Evolutionary conservation across 1,284 basidiomycete genomes (phyloP), one percentile per base, ranked within the genome.

Genomic region (Salmacisia buchloeana): DNA sequence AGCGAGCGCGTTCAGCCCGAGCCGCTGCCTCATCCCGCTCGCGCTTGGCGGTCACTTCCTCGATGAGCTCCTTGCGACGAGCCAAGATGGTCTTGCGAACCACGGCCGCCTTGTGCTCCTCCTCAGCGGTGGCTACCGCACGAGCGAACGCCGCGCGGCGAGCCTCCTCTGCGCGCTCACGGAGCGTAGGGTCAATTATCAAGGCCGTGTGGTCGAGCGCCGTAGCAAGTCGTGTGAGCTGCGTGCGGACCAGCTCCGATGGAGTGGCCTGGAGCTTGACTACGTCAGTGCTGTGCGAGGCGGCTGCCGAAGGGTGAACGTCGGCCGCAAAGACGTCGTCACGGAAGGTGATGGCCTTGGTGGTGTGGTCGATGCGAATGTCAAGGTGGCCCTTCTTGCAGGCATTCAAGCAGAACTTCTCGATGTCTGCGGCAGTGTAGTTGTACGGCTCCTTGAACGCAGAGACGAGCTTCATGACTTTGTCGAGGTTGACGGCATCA

Each of bases 21-120:
- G 88, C 84, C 60, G 86, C 86, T 1, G 89, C 88, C 77, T 94
- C 92, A 79, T 97, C 93, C 81, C 91, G 91, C 83, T 94, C 92
- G 80, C 90, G 90, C 71, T 91, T 85, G 21, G 88, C 88, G 45
- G 86, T 86, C 66, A 94, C 84, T 83, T 97, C 93, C 65, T 88
- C 88, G 63, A 92, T 83, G 58, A 97, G 84, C 83, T 97, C 92
- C 65, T 92, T 86, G 59, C 94, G 86, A 43, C 91, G 86, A 15
- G 90, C 90, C 23, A 96, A 87, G 69, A 97, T 85, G 9, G 66
- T 67, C 67, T 77, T 78, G 64, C 77, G 73, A 15, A 73, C 71
- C 25, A 79, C 65, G 34, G 71, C 74, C 25, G 70, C 71, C 66
- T 72, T 69, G 72, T 79, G 77, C 70, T 79, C 77, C 45, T 69